Base-by-base conservation (phyloP, 2,329 filamentous ascomycete genomes). In the Parastagonospora nodorum region DNA sequence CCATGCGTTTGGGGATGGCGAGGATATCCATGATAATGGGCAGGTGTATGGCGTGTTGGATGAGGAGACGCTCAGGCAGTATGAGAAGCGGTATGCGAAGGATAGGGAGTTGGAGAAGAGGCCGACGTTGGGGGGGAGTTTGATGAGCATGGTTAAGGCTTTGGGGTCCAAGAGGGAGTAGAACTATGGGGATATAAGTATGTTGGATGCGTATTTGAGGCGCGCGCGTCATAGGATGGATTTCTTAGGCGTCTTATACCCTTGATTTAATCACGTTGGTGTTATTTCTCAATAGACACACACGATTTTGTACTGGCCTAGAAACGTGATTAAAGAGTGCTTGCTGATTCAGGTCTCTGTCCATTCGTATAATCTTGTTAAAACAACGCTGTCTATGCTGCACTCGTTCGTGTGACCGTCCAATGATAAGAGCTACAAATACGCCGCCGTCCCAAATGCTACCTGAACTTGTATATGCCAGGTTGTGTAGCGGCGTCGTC, bases 61-160 rank as follows among this genome's bases (percentile, higher is more conserved):
- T 33, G 42, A 51, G 14, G 44, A 58, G 8, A 63, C 55, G 35
- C 47, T 59, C 12, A 35, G 38, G 7, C 50, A 48, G 43, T 65
- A 63, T 11, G 44, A 63, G 24, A 46, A 24, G 27, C 45, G 52
- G 28, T 65, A 61, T 36, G 51, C 56, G 5, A 53, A 44, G 47
- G 53, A 62, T 24, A 50, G 49, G 43, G 53, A 56, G 30, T 14
- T 64, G 14, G 63, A 69, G 51, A 51, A 53, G 4, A 44, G 68
- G 43, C 68, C 68, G 4, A 69, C 68, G 36, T 42, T 69, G 8
- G 68, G 68, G 1, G 67, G 55, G 2, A 67, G 64, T 45, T 28
- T 68, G 48, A 50, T 61, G 42, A 60, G 50, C 35, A 14, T 61
- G n/a, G 54, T 57, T 3, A 46, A 39, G 37, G 19, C 40, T 9